A percentile compares a stretch with the other conserved stretches of the same genome.
Evolutionary conservation across 495 filamentous ascomycete species (phyloP).

Genomic region (Glonium stellatum): DNA sequence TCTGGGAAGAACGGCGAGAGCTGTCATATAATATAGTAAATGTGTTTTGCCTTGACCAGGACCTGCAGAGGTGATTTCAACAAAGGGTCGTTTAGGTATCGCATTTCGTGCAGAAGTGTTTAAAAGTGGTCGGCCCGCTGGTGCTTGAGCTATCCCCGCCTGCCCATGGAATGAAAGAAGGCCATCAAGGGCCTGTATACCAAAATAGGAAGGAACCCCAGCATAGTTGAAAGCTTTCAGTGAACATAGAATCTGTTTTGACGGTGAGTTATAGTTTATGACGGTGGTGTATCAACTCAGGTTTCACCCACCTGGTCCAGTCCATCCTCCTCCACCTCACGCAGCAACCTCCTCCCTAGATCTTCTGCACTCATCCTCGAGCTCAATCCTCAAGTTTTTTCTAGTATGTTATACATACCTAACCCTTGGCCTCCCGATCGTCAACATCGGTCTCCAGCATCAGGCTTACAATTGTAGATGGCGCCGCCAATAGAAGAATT

Average conservation of each 20-base stretch:
- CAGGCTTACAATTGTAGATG: constrained; percentile 41
- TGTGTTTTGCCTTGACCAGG: constrained; percentile 55
- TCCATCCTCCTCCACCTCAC: constrained; percentile 55
- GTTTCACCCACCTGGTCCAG: constrained; percentile 56
- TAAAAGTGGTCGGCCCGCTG: constrained; percentile 11
- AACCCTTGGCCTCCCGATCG: background rate
- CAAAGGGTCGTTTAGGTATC: constrained; percentile 41
- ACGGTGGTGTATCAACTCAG: constrained; percentile 5
- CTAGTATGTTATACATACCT: constrained; percentile 1
- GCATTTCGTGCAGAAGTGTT: constrained; percentile 35
- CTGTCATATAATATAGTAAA: constrained; percentile 60
- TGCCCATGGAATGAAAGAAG: constrained; percentile 31
- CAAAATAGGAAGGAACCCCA: constrained; percentile 25
- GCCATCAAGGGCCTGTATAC: constrained; percentile 44
- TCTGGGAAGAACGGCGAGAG: constrained; percentile 51
- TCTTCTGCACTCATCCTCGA: constrained; percentile 38
- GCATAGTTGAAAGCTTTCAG: background rate
- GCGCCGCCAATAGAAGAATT: constrained; percentile 53
- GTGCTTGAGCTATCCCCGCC: background rate
- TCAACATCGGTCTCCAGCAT: background rate
- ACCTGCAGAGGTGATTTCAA: constrained; percentile 51
- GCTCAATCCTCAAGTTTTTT: too few species aligned
- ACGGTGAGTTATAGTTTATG: background rate
- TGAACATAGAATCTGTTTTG: constrained; percentile 9
- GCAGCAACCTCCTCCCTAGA: constrained; percentile 57